A percentile compares a stretch with the other conserved stretches of the same genome.
phyloP scores from a whole-genome alignment of 1,139 yeast genomes.

The Hyphopichia fennica region DNA sequence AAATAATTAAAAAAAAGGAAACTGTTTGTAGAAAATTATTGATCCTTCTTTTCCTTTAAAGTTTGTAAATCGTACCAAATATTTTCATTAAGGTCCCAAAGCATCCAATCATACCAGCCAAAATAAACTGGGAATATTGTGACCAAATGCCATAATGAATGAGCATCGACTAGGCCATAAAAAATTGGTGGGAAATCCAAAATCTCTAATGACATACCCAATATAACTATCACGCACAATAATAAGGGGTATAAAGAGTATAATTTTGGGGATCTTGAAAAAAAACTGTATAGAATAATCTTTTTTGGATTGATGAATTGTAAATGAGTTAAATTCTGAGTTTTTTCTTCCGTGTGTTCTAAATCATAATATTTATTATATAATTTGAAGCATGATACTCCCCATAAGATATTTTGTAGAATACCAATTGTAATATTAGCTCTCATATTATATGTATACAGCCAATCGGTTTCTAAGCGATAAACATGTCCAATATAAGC shows the following conservation, averaged over 20 bases:
- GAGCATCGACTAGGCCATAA: slow-evolving; percentile 77
- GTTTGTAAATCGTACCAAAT: slow-evolving; percentile 18
- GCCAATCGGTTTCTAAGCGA: slow-evolving; percentile 74
- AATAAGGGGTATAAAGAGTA: slow-evolving; percentile 43
- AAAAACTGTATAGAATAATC: slow-evolving; percentile 34
- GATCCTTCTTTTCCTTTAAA: slow-evolving; percentile 14
- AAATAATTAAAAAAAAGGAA: not conserved
- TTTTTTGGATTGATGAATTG: slow-evolving; percentile 23
- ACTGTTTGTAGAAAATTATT: slow-evolving; percentile 7
- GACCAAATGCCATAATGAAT: slow-evolving; percentile 86
- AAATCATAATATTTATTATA: slow-evolving; percentile 32
- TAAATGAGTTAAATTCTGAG: slow-evolving; percentile 20
- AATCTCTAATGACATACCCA: slow-evolving; percentile 84
- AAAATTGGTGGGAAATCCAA: slow-evolving; percentile 81
- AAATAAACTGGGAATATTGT: slow-evolving; percentile 62
- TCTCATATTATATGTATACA: slow-evolving; percentile 90
- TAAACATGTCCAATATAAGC: slow-evolving; percentile 65
- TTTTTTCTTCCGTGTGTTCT: slow-evolving; percentile 16
- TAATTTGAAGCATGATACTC: slow-evolving; percentile 29
- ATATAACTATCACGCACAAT: slow-evolving; percentile 51
- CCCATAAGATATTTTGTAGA: slow-evolving; percentile 59
- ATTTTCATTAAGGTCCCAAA: slow-evolving; percentile 46
- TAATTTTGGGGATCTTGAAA: slow-evolving; percentile 36
- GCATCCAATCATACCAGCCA: slow-evolving; percentile 51
- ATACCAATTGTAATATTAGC: slow-evolving; percentile 82